phyloP scores from a whole-genome alignment of 495 filamentous ascomycete genomes.

The Talaromyces adpressus region DNA sequence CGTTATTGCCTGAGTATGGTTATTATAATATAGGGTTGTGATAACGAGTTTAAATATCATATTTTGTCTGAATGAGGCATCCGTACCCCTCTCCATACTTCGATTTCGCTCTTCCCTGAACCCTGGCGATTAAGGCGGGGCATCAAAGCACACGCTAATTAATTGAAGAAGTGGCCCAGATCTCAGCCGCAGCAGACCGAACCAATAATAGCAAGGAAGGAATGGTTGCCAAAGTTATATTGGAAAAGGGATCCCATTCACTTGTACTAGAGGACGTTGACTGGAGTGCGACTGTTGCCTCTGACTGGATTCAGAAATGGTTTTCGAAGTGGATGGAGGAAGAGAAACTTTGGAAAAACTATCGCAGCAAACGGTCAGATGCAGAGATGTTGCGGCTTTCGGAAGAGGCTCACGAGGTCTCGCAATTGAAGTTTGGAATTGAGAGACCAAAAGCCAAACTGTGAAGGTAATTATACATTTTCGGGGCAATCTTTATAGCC shows the following conservation, averaged over 20 bases:
- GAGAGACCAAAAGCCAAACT: neutral
- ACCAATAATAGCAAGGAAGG: slow-evolving; percentile 28
- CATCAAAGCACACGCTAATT: neutral
- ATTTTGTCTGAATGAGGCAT: no score
- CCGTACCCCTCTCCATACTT: no score
- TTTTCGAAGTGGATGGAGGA: neutral
- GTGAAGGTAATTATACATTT: neutral
- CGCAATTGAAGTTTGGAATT: neutral
- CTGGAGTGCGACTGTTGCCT: slow-evolving; percentile 28
- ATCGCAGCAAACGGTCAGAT: neutral
- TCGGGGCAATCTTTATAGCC: neutral
- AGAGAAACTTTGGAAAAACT: neutral
- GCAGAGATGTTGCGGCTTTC: neutral
- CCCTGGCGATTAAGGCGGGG: no score
- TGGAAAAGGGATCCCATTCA: slow-evolving; percentile 57
- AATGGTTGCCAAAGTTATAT: slow-evolving; percentile 48
- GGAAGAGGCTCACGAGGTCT: neutral
- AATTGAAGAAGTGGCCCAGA: neutral
- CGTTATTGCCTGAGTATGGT: no score
- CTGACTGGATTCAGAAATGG: slow-evolving; percentile 10
- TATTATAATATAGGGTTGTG: no score
- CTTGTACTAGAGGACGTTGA: slow-evolving; percentile 61
- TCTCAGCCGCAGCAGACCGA: neutral
- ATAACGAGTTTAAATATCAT: no score
- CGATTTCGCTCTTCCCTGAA: no score